Base-by-base conservation (phyloP, 2,329 filamentous ascomycete species). In the Capronia coronata region DNA sequence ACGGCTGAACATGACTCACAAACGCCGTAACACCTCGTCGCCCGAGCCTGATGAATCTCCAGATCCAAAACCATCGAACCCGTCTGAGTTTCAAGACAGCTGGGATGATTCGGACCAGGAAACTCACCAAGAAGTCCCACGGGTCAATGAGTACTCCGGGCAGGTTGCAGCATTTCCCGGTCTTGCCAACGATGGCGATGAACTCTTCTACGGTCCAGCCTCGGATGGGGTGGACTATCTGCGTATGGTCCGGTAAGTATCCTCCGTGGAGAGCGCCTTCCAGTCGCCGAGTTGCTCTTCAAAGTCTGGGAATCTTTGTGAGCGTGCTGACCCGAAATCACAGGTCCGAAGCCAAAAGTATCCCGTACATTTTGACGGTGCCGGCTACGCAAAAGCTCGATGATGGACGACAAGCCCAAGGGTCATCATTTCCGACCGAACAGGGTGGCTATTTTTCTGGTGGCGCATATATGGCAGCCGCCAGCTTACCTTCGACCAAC, bases 301-400 rank as follows among this genome's bases (percentile, higher is more conserved):
- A n/a, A 34, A 44, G 32, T 19, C n/a, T 44, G 3, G 39, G 41
- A n/a, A 8, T n/a, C n/a, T 16, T 21, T 19, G 18, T 3, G 25
- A 32, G 13, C 22, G 18, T 22, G 30, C 34, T 18, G 34, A 37
- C 14, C 14, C 14, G 7, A 18, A 6, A 11, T 37, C 34, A 7
- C 13, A 93, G 87, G 70, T 76, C 79, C 58, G 82, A 94, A 77
- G 87, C 87, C n/a, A 79, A 73, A 52, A 69, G 74, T 8, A 83
- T 94, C 27, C 87, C 87, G 1, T 77, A 83, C 57, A 70, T 93
- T 9, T 75, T 93, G 44, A 77, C 81, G 39, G 85, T 83, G 1
- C 75, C 79, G 21, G 29, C 19, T 11, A 14, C 22, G 18, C 14
- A 19, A 19, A 25, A 25, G n/a, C n/a, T 27, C 3, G 77, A 73